phyloP scores from a whole-genome alignment of 805 yeast species.

The Teunomyces cretensis region DNA sequence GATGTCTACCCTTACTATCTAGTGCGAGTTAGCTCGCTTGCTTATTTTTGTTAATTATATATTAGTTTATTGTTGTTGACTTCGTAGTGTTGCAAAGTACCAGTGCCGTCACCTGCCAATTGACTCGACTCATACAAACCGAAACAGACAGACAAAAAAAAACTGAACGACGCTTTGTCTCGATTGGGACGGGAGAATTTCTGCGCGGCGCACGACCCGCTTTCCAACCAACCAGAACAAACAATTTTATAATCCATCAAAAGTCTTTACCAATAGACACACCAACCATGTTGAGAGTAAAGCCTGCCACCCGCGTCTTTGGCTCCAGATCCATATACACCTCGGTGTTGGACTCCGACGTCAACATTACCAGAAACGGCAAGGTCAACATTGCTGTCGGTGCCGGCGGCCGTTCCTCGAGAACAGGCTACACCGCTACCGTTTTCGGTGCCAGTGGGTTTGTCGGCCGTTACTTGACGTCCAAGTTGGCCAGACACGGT shows the following conservation, averaged over 20 bases:
- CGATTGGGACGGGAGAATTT: not conserved
- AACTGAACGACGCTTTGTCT: too few species aligned
- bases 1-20: not conserved
- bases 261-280: not conserved
- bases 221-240: constrained; percentile 32
- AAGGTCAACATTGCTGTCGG: constrained; percentile 73
- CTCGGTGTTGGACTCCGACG: constrained; percentile 51
- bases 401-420: constrained; percentile 77
- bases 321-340: constrained; percentile 35
- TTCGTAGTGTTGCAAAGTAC: too few species aligned
- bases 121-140: too few species aligned
- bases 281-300: constrained; percentile 13
- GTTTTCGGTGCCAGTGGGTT: constrained; percentile 84
- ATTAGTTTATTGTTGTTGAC: not conserved
- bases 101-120: too few species aligned
- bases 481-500: constrained; percentile 80
- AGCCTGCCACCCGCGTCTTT: constrained; percentile 6
- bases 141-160: not conserved
- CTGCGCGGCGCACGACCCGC: not conserved
- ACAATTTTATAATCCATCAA: constrained; percentile 14
- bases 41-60: not conserved
- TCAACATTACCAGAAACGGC: constrained; percentile 72
- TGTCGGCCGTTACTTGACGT: constrained; percentile 68
- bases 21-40: not conserved
- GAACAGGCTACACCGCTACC: constrained; percentile 86